phyloP scores from a whole-genome alignment of 2,329 filamentous ascomycete species.

The Sporothrix pallida region DNA sequence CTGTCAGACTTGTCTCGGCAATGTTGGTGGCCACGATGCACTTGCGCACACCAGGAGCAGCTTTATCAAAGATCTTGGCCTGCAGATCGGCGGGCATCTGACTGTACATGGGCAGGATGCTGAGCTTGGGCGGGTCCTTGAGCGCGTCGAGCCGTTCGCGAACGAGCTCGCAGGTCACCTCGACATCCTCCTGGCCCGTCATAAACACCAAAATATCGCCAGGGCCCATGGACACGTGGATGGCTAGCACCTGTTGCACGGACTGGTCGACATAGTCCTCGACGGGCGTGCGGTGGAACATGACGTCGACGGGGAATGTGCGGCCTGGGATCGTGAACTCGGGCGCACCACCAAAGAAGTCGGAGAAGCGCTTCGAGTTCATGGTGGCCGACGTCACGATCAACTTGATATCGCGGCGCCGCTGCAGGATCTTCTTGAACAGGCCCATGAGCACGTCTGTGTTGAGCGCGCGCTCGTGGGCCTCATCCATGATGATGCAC shows the following conservation, averaged over 20 bases:
- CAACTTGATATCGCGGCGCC: slow-evolving; percentile 88
- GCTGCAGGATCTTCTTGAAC: slow-evolving; percentile 93
- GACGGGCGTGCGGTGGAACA: slow-evolving; percentile 92
- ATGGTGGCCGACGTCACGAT: slow-evolving; percentile 99
- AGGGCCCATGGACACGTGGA: slow-evolving; percentile 90
- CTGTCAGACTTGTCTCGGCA: slow-evolving; percentile 95
- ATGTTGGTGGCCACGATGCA: slow-evolving; percentile 99
- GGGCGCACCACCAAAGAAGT: slow-evolving; percentile 94
- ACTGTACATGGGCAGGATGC: slow-evolving; percentile 96
- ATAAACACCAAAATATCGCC: slow-evolving; percentile 98
- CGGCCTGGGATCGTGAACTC: slow-evolving; percentile 96
- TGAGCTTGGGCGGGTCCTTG: slow-evolving; percentile 93
- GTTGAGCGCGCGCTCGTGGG: slow-evolving; percentile 93
- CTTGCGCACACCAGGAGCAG: slow-evolving; percentile 87
- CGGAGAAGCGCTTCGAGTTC: slow-evolving; percentile 95
- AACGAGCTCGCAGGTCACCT: slow-evolving; percentile 91
- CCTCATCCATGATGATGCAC: slow-evolving; percentile 99
- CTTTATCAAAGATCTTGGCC: slow-evolving; percentile 95
- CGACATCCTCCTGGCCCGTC: slow-evolving; percentile 99
- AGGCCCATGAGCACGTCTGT: slow-evolving; percentile 97
- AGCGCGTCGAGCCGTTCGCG: slow-evolving; percentile 85
- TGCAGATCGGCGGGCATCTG: slow-evolving; percentile 99
- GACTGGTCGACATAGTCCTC: slow-evolving; percentile 98
- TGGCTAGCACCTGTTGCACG: slow-evolving; percentile 92
- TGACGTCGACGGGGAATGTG: slow-evolving; percentile 95